Evolutionary conservation across 345 rosid species (phyloP).

Genomic region (Rhizophora mangle): DNA sequence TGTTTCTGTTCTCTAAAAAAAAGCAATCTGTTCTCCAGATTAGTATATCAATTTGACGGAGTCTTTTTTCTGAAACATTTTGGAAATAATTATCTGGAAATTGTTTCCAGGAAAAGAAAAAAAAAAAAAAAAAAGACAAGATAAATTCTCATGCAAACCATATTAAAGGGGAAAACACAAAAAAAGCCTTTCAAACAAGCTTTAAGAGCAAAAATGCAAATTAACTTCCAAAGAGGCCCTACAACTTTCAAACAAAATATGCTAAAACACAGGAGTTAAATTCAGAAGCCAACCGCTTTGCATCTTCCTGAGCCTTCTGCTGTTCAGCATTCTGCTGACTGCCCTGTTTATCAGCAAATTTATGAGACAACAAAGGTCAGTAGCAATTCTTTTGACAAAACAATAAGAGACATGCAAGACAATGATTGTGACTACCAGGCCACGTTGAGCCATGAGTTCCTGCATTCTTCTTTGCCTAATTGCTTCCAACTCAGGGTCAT

Average conservation of each 20-base stretch:
- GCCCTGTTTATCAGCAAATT: conserved; percentile 38
- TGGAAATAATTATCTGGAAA: too few relatives aligned
- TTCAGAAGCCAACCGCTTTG: conserved; percentile 59
- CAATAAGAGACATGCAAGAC: background rate
- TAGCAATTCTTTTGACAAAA: background rate
- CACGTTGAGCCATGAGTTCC: conserved; percentile 88
- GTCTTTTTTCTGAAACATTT: too few relatives aligned
- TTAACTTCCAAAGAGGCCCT: background rate
- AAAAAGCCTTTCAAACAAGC: too few relatives aligned
- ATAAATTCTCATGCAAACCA: too few relatives aligned
- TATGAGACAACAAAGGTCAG: background rate
- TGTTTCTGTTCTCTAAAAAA: too few relatives aligned
- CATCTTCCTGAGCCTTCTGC: conserved; percentile 80
- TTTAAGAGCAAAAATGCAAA: too few relatives aligned
- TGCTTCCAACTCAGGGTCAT: conserved; percentile 95
- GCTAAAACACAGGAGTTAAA: conserved; percentile 5
- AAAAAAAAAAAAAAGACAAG: too few relatives aligned
- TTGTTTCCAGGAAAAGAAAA: too few relatives aligned
- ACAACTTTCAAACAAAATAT: background rate
- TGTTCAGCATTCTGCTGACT: conserved; percentile 69
- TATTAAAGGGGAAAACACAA: too few relatives aligned
- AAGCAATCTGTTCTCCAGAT: too few relatives aligned
- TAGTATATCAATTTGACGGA: too few relatives aligned
- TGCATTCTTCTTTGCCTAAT: conserved; percentile 95
- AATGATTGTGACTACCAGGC: conserved; percentile 40